Percentiles rank a stretch among this genome's conserved stretches.
Evolutionary conservation across 2,329 filamentous ascomycete species (phyloP).

Genomic region (Hypoxylon sp.): DNA sequence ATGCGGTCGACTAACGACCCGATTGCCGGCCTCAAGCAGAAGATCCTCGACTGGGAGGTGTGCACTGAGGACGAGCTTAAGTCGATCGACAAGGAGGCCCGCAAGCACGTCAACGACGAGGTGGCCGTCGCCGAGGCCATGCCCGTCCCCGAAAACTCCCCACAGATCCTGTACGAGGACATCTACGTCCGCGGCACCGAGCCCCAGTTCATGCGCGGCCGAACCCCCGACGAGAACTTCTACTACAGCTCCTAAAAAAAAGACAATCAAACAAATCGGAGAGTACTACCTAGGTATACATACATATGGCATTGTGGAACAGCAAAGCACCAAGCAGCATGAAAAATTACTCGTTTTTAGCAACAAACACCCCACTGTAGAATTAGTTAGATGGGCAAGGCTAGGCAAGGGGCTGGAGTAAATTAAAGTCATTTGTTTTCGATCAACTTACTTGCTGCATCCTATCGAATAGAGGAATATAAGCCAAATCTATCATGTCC

Average conservation of each 20-base stretch:
- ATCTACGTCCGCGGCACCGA: conserved; percentile 92
- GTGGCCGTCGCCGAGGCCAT: conserved; percentile 92
- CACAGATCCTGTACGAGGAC: conserved; percentile 92
- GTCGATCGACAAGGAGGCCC: conserved; percentile 92
- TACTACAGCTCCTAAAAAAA: conserved; percentile 74
- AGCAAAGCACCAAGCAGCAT: conserved; percentile 12
- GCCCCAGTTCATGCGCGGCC: conserved; percentile 87
- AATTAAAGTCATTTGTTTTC: conserved; percentile 31
- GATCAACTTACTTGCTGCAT: conserved; percentile 19
- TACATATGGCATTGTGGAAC: conserved; percentile 21
- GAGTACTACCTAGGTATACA: no score
- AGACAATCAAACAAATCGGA: neutral
- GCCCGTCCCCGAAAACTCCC: conserved; percentile 79
- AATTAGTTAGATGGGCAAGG: conserved; percentile 37
- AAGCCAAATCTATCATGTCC: conserved; percentile 18
- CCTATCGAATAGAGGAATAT: conserved; percentile 11
- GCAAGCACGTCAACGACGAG: conserved; percentile 86
- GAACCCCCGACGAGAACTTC: conserved; percentile 92
- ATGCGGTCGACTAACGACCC: conserved; percentile 99
- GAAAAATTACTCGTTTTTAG: conserved; percentile 11
- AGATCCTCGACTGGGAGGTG: conserved; percentile 95
- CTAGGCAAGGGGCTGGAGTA: conserved; percentile 38
- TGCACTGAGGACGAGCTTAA: conserved; percentile 95
- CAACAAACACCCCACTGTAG: conserved; percentile 33
- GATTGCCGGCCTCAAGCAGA: conserved; percentile 97